Evolutionary conservation across 768 basidiomycete species (phyloP).

Genomic region (Suillus decipiens): DNA sequence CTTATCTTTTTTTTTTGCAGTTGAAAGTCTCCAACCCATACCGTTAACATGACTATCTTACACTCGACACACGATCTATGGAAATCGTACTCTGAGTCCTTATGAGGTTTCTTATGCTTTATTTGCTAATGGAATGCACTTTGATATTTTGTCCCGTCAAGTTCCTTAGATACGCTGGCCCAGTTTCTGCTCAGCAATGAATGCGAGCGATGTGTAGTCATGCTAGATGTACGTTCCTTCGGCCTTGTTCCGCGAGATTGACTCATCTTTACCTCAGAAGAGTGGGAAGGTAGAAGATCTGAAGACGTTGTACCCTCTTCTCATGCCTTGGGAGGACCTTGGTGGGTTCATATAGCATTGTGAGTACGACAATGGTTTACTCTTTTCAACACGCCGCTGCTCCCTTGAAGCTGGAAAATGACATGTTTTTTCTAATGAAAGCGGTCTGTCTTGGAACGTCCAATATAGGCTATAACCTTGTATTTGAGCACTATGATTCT

Average conservation of each 20-base stretch:
- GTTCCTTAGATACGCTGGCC: constrained; percentile 66
- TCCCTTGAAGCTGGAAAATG: constrained; percentile 73
- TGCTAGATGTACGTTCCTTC: constrained; percentile 67
- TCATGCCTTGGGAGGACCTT: constrained; percentile 89
- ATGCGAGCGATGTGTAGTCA: constrained; percentile 84
- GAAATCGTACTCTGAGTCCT: constrained; percentile 78
- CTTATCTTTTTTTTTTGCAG: constrained; percentile 38
- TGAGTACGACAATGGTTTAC: constrained; percentile 12
- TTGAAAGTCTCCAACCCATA: constrained; percentile 78
- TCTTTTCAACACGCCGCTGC: constrained; percentile 58
- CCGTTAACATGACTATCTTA: constrained; percentile 86
- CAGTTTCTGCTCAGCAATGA: constrained; percentile 80
- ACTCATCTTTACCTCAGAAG: constrained; percentile 51
- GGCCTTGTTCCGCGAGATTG: not conserved
- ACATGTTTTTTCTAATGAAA: too few species aligned
- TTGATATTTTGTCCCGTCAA: constrained; percentile 28
- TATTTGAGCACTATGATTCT: constrained; percentile 64
- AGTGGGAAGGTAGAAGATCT: constrained; percentile 81
- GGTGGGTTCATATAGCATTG: constrained; percentile 38
- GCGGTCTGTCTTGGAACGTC: too few species aligned
- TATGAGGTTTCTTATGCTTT: constrained; percentile 52
- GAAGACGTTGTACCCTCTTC: constrained; percentile 69
- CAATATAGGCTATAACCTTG: constrained; percentile 79
- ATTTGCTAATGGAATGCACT: constrained; percentile 3
- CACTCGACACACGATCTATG: constrained; percentile 75